Evolutionary conservation across 164 flowering plant genomes (phyloP).

Genomic region (Macadamia tetraphylla): DNA sequence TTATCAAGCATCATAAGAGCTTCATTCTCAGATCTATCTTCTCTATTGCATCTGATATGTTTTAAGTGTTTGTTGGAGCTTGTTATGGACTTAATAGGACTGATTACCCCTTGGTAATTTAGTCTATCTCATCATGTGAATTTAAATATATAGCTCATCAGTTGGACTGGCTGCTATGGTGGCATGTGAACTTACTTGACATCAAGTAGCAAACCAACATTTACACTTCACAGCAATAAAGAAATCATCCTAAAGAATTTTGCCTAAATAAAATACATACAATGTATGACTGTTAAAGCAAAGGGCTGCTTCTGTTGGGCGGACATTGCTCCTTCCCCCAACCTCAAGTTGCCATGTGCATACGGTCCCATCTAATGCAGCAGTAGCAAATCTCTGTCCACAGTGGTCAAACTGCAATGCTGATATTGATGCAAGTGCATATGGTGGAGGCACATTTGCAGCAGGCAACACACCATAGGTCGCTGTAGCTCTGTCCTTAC

Average conservation of each 20-base stretch:
- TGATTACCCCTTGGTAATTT: no score
- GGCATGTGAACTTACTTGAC: background rate
- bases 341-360: conserved; percentile 99
- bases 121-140: no score
- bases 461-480: conserved; percentile 97
- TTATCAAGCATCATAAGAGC: no score
- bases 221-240: background rate
- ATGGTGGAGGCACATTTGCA: conserved; percentile 92
- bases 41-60: no score
- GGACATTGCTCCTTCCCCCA: conserved; percentile 83
- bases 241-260: background rate
- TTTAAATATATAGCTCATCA: conserved; percentile 1
- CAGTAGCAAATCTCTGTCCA: conserved; percentile 90
- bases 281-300: conserved; percentile 77
- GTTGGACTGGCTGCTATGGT: background rate
- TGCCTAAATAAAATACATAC: conserved; percentile 46
- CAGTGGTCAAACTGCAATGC: conserved; percentile 79
- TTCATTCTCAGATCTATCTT: no score
- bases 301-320: conserved; percentile 80
- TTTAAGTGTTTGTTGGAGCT: no score
- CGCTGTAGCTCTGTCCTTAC: conserved; percentile 88
- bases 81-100: no score
- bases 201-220: background rate
- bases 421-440: conserved; percentile 89
- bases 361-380: conserved; percentile 93